Evolutionary conservation across 495 filamentous ascomycete genomes (phyloP), one percentile per base, ranked within the genome.

Genomic region (Podospora anserina): DNA sequence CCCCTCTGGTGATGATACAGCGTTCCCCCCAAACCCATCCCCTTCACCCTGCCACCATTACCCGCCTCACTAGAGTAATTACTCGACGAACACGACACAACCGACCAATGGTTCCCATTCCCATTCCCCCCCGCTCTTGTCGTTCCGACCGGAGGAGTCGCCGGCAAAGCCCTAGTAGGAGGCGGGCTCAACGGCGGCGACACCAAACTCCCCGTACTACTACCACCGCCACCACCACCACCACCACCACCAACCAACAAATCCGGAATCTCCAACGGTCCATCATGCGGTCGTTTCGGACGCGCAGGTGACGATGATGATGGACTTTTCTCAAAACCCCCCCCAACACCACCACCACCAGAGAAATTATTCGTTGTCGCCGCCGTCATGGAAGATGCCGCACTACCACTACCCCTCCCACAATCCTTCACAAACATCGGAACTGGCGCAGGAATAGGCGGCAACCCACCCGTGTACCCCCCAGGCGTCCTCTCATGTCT

Each of bases 241-340:
- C 72, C 74, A 26, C 20, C 20, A 20, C 79, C 76, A 7, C 72
- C 74, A 26, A 23, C 1, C 23, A 76, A 70, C 13, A 73, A 59
- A 19, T 78, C 74, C 0, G 78, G 76, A 6, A 78, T 77, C 65
- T 79, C 74, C 9, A 78, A 61, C 19, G 71, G 69, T 3, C 55
- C 64, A 27, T 80, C 76, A 34, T 77, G 78, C n/a, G 75, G 74
- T 6, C 78, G 70, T 6, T 75, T 69, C 11, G 77, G 75, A 0
- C 73, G 72, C 7, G 68, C 68, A 0, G 79, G 77, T 3, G 76
- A 78, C 1, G 54, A 30, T 9, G 68, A 18, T 23, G n/a, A 61
- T 18, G 54, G 66, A 23, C 23, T 23, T 23, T 23, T 23, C 23
- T 23, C 23, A 23, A 23, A 23, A 1, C 1, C 23, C 23, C 23